phyloP scores from a whole-genome alignment of 2,329 filamentous ascomycete genomes.

The Sclerotinia trifoliorum region DNA sequence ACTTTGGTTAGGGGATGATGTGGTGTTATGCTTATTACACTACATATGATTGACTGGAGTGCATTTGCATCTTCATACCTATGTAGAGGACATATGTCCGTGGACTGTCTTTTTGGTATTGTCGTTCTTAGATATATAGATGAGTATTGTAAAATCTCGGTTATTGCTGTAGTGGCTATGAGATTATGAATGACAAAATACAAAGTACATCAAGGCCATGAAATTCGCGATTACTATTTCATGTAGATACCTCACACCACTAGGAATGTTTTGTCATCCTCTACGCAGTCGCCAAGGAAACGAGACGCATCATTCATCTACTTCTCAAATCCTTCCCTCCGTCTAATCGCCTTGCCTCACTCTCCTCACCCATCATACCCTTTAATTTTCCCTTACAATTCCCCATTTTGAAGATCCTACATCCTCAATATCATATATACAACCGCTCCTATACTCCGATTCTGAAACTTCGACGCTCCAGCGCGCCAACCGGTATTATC shows the following conservation, averaged over 20 bases:
- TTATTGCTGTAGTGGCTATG: background rate
- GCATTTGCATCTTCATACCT: background rate
- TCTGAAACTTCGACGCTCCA: too few relatives aligned
- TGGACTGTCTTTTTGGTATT: background rate
- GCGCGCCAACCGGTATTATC: too few relatives aligned
- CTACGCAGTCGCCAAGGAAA: background rate
- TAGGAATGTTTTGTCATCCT: background rate
- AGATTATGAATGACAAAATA: background rate
- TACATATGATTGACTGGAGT: background rate
- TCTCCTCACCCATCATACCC: background rate
- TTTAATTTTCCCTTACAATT: background rate
- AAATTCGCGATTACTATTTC: background rate
- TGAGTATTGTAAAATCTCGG: background rate
- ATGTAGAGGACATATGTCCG: background rate
- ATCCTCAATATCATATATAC: too few relatives aligned
- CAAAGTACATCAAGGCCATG: background rate
- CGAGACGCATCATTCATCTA: background rate
- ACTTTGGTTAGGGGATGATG: background rate
- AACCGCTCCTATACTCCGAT: too few relatives aligned
- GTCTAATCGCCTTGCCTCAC: background rate
- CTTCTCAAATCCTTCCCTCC: background rate
- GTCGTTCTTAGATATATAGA: background rate
- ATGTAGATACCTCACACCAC: background rate
- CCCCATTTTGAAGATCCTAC: background rate
- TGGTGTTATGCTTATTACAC: background rate